Evolutionary conservation across 371 early-diverging fungal genomes (phyloP).

Genomic region (Sporodiniella umbellata): DNA sequence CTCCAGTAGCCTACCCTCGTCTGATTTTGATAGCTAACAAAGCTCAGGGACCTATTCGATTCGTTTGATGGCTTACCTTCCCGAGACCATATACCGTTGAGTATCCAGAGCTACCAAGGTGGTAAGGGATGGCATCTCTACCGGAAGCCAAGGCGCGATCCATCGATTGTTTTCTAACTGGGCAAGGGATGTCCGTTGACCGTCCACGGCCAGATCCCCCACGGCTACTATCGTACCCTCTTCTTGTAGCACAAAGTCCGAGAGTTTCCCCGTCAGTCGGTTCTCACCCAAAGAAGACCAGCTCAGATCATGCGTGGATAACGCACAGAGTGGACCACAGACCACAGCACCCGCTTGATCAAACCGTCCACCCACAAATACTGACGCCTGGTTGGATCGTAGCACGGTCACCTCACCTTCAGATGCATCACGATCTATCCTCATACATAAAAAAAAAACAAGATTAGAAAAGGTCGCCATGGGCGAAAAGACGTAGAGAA

Average conservation of each 20-base stretch:
- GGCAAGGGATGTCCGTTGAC: neutral
- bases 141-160: neutral
- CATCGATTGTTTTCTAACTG: conserved; percentile 5
- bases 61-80: neutral
- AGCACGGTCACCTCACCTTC: conserved; percentile 43
- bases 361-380: conserved; percentile 56
- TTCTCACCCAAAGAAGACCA: conserved; percentile 31
- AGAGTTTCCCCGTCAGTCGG: conserved; percentile 7
- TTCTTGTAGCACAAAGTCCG: conserved; percentile 8
- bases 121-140: neutral
- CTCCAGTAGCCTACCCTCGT: conserved; percentile 8
- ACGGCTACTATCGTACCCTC: conserved; percentile 14
- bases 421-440: conserved; percentile 6
- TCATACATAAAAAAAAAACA: neutral
- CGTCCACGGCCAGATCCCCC: conserved; percentile 27
- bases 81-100: conserved; percentile 3
- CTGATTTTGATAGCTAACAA: neutral
- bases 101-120: neutral
- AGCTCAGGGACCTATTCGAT: no score
- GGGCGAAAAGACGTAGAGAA: no score
- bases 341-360: conserved; percentile 34
- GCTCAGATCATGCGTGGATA: conserved; percentile 24
- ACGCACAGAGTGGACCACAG: conserved; percentile 39
- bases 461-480: conserved; percentile 1
- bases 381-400: conserved; percentile 27